Evolutionary conservation across 164 flowering plant species (phyloP).

Genomic region (Piper betle): DNA sequence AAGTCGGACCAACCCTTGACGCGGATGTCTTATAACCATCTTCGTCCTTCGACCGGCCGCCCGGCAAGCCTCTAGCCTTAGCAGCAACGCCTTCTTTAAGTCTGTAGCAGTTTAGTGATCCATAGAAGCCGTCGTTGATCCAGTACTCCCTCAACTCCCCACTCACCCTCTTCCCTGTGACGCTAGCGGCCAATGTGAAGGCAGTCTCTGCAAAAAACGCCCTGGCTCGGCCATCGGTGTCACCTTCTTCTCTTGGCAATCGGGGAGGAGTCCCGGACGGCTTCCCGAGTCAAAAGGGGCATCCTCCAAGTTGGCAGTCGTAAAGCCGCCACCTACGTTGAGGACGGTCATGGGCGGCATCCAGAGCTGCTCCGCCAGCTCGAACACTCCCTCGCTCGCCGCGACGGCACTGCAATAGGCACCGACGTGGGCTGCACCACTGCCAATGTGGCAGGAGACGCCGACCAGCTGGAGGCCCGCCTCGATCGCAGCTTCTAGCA

Average conservation of each 20-base stretch:
- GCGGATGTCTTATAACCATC: slow-evolving; percentile 26
- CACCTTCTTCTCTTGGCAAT: slow-evolving; percentile 20
- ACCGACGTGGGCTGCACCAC: slow-evolving; percentile 17
- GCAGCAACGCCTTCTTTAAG: slow-evolving; percentile 25
- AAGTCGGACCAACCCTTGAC: too few relatives aligned
- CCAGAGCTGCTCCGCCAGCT: slow-evolving; percentile 19
- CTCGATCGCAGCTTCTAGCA: slow-evolving; percentile 30
- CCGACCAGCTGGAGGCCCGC: slow-evolving; percentile 26
- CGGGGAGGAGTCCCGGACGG: slow-evolving; percentile 16
- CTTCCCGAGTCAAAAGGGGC: slow-evolving; percentile 20
- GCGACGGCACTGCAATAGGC: slow-evolving; percentile 31
- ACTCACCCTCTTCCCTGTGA: slow-evolving; percentile 49
- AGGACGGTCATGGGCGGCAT: slow-evolving; percentile 29
- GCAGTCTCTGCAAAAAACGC: slow-evolving; percentile 38
- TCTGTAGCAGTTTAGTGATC: too few relatives aligned
- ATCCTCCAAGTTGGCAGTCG: slow-evolving; percentile 18
- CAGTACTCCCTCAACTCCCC: too few relatives aligned
- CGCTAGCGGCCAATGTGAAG: slow-evolving; percentile 32
- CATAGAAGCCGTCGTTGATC: slow-evolving; percentile 52
- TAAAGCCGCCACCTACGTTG: too few relatives aligned
- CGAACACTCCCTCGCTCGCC: slow-evolving; percentile 22
- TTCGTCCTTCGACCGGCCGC: slow-evolving; percentile 13
- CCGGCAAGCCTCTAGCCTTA: slow-evolving; percentile 19
- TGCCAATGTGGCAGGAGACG: slow-evolving; percentile 45
- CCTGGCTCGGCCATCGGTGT: slow-evolving; percentile 40